A percentile compares a stretch with the other conserved stretches of the same genome.
Conservation (phyloP, 345 rosid genomes). For the Brassica rapa region DNA sequence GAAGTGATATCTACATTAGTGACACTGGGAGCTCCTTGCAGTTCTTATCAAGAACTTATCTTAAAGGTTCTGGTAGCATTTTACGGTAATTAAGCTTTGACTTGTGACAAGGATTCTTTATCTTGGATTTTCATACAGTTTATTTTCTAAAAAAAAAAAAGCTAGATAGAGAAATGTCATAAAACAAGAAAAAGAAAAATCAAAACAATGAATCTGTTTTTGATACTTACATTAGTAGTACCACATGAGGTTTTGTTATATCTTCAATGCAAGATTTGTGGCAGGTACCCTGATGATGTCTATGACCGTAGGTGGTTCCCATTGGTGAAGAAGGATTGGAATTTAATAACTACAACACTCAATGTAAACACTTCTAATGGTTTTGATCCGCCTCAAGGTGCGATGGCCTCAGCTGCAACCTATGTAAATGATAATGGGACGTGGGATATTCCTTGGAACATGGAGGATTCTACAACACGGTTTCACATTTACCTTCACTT, state of each 20-base stretch:
- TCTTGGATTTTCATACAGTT: background rate
- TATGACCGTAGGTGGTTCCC: slow-evolving; percentile 30
- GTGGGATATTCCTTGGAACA: slow-evolving; percentile 11
- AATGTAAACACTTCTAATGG: slow-evolving; percentile 16
- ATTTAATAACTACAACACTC: slow-evolving; percentile 8
- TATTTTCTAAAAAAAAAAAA: background rate
- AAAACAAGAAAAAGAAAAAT: background rate
- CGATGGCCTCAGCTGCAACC: slow-evolving; percentile 44
- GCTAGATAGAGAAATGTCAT: background rate
- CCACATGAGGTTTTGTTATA: background rate
- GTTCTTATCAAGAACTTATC: background rate
- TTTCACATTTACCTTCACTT: slow-evolving; percentile 44
- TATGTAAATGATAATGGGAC: slow-evolving; percentile 28
- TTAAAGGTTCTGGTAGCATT: background rate
- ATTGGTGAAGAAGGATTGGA: background rate
- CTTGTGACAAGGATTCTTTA: background rate
- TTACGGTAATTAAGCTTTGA: slow-evolving; percentile 13
- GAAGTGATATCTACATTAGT: slow-evolving; percentile 12
- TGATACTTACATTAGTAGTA: background rate
- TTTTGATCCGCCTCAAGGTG: slow-evolving; percentile 34
- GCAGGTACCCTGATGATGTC: slow-evolving; percentile 14
- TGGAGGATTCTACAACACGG: slow-evolving; percentile 13
- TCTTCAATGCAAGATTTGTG: background rate
- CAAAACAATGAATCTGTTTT: background rate
- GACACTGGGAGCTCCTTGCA: slow-evolving; percentile 10